Percentiles rank a stretch among this genome's conserved stretches.
Conservation (phyloP, 805 yeast species). For the Monosporozyma aerobia region DNA sequence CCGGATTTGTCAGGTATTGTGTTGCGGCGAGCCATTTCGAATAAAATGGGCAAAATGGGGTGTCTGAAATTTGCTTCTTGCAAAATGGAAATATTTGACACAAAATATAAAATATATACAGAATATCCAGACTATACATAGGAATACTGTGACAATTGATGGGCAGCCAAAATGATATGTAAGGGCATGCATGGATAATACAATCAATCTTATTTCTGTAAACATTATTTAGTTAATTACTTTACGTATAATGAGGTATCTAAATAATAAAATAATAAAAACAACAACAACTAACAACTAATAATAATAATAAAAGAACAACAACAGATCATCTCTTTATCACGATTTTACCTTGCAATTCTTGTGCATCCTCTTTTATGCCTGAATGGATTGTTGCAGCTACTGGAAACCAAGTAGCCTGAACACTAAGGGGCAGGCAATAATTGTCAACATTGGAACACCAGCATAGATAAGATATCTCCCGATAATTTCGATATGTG, state of each 20-base stretch:
- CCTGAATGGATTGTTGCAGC: background rate
- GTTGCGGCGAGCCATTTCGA: background rate
- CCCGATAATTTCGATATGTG: constrained; percentile 70
- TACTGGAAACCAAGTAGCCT: constrained; percentile 3
- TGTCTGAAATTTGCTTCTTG: background rate
- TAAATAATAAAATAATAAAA: too few species aligned
- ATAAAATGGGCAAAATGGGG: background rate
- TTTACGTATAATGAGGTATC: too few species aligned
- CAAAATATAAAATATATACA: background rate
- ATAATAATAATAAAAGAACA: background rate
- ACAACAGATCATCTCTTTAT: too few species aligned
- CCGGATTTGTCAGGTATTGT: constrained; percentile 1
- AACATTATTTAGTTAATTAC: too few species aligned
- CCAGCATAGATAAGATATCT: constrained; percentile 77
- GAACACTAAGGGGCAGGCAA: constrained; percentile 25
- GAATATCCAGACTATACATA: too few species aligned
- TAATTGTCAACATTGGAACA: constrained; percentile 47
- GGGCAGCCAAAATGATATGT: too few species aligned
- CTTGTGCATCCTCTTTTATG: background rate
- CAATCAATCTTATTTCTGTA: too few species aligned
- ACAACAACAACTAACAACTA: too few species aligned
- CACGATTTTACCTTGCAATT: too few species aligned
- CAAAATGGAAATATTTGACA: background rate
- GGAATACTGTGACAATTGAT: too few species aligned
- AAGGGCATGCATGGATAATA: too few species aligned